Percentiles rank a stretch among this genome's conserved stretches.
Evolutionary conservation across 257 asterid genomes (phyloP).

Genomic region (Nicotiana obtusifolia): DNA sequence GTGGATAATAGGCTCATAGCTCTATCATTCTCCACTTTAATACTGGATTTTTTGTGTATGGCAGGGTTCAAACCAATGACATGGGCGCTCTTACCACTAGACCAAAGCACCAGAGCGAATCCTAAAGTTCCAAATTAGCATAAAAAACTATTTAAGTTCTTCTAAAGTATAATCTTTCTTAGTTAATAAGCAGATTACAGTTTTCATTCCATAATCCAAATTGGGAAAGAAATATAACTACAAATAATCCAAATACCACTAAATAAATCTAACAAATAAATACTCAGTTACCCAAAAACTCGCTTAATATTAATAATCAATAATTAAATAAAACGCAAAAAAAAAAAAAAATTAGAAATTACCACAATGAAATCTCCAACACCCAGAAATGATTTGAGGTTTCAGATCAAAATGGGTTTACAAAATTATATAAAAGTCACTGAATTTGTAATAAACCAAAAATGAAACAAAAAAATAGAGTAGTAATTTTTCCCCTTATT

Average conservation of each 20-base stretch:
- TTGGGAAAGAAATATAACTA: not conserved
- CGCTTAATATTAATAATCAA: not conserved
- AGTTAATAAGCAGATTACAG: not conserved
- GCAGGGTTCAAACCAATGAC: too few relatives aligned
- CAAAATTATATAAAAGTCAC: not conserved
- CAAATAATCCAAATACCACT: not conserved
- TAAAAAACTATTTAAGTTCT: not conserved
- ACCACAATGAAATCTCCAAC: conserved; percentile 5
- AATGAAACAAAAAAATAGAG: not conserved
- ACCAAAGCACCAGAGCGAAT: too few relatives aligned
- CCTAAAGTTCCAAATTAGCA: not conserved
- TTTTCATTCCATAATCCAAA: not conserved
- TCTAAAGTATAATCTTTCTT: not conserved
- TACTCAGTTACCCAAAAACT: not conserved
- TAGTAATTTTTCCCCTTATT: not conserved
- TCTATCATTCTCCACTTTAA: too few relatives aligned
- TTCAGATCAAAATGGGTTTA: conserved; percentile 10
- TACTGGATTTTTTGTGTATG: too few relatives aligned
- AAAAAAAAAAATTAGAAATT: not conserved
- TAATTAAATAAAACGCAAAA: not conserved
- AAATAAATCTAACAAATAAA: not conserved
- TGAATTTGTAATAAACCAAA: not conserved
- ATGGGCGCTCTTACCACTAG: too few relatives aligned
- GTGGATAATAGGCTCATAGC: too few relatives aligned
- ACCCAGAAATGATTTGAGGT: not conserved